Percentiles rank a stretch among this genome's conserved stretches.
Conservation (phyloP, 371 early-diverging fungal species). For the Mortierella sp. region DNA sequence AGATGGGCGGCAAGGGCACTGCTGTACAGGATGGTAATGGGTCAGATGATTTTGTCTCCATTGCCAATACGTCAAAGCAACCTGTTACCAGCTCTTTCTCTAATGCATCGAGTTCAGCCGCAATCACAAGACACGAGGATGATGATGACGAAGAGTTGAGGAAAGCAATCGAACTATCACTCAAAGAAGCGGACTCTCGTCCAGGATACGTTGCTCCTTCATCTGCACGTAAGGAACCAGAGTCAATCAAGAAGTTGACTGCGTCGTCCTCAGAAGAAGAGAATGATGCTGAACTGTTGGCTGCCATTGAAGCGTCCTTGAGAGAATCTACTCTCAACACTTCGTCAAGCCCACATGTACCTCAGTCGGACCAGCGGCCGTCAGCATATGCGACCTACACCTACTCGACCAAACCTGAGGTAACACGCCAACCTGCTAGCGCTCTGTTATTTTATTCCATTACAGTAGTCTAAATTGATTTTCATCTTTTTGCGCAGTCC, state of each 20-base stretch:
- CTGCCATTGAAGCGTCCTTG: conserved; percentile 95
- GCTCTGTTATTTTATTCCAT: not conserved
- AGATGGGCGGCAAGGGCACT: conserved; percentile 58
- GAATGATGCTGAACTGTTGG: conserved; percentile 89
- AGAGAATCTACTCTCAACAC: conserved; percentile 66
- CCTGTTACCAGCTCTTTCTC: conserved; percentile 23
- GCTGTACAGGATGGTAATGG: conserved; percentile 29
- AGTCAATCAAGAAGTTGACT: not conserved
- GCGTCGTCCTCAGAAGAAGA: conserved; percentile 58
- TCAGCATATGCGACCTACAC: conserved; percentile 40
- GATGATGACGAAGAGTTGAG: conserved; percentile 87
- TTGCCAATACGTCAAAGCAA: conserved; percentile 1
- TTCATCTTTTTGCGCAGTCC: not conserved
- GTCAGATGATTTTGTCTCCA: conserved; percentile 25
- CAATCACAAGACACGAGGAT: conserved; percentile 64
- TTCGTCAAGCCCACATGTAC: not conserved
- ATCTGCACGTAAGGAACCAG: conserved; percentile 19
- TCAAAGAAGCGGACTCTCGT: conserved; percentile 76
- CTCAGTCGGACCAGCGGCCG: conserved; percentile 16
- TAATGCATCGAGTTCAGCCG: conserved; percentile 7
- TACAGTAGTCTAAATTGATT: not conserved
- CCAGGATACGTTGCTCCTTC: conserved; percentile 46
- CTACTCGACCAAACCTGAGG: conserved; percentile 27
- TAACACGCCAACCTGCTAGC: not conserved
- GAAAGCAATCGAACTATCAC: conserved; percentile 88